Conservation (phyloP, 1,284 basidiomycete genomes). For the Heterobasidion parviporum region DNA sequence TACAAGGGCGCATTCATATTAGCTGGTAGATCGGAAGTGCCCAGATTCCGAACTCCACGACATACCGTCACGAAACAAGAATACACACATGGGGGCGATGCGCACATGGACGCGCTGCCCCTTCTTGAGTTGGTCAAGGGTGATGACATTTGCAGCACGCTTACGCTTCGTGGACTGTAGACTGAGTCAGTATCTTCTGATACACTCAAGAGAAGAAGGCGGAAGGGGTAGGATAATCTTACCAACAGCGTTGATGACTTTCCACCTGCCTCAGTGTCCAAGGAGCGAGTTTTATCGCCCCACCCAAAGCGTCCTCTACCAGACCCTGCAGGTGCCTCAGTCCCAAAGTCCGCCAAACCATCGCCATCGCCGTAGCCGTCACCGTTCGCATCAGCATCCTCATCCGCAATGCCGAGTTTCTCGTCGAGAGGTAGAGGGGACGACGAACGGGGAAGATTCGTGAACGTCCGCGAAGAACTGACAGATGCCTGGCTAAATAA, state of each 20-base stretch:
- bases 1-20: conserved; percentile 13
- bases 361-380: conserved; percentile 10
- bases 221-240: too few relatives aligned
- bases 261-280: conserved; percentile 3
- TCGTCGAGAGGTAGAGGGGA: conserved; percentile 29
- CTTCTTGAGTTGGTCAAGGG: conserved; percentile 40
- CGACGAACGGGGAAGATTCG: conserved; percentile 30
- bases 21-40: neutral
- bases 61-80: conserved; percentile 54
- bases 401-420: conserved; percentile 9
- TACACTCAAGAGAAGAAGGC: neutral
- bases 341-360: conserved; percentile 7
- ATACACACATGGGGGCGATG: conserved; percentile 53
- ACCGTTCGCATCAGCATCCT: conserved; percentile 15
- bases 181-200: neutral
- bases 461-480: conserved; percentile 14
- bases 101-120: conserved; percentile 53
- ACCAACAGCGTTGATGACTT: neutral
- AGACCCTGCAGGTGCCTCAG: conserved; percentile 1
- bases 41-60: neutral
- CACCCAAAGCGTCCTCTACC: neutral
- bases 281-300: neutral
- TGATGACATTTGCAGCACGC: conserved; percentile 27
- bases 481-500: neutral
- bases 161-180: conserved; percentile 14